These are phyloP conservation scores for Cladosporium cucumerinum DNA, from an alignment of 2,329 filamentous ascomycete genomes.

Conservation along the genomic window DNA sequence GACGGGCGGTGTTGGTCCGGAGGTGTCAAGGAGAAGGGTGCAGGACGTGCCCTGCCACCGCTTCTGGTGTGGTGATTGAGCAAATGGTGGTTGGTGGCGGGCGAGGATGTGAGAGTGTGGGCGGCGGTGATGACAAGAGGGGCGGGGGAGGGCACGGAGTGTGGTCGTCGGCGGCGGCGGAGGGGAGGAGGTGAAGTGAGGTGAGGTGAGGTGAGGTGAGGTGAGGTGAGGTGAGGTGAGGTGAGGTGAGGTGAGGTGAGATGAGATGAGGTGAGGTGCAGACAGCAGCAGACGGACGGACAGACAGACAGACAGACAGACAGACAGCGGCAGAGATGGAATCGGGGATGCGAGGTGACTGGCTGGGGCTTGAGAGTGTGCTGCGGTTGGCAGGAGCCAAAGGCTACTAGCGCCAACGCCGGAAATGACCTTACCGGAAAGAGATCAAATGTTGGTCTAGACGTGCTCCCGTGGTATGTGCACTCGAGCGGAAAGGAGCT, in stretches of 20 bases:
- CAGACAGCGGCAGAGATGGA: background rate
- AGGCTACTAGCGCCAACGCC: background rate
- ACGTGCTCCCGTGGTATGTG: background rate
- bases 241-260: background rate
- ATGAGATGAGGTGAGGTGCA: background rate
- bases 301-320: background rate
- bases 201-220: background rate
- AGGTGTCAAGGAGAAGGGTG: slow-evolving; percentile 11
- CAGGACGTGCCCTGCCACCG: slow-evolving; percentile 15
- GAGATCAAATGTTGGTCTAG: background rate
- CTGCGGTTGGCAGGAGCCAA: background rate
- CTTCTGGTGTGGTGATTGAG: slow-evolving; percentile 9
- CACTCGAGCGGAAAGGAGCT: background rate
- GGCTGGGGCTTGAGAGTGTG: background rate
- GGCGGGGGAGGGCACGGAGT: background rate
- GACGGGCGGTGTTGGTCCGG: background rate
- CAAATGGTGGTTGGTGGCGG: slow-evolving; percentile 5
- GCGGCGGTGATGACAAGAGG: slow-evolving; percentile 3
- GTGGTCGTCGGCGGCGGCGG: background rate
- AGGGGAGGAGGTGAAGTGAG: no score
- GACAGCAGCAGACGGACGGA: no score
- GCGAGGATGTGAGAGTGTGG: background rate
- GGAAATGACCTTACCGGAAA: background rate
- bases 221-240: background rate
- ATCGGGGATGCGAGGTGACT: background rate